phyloP scores from a whole-genome alignment of 306 rosid genomes.

The Pyrus communis region DNA sequence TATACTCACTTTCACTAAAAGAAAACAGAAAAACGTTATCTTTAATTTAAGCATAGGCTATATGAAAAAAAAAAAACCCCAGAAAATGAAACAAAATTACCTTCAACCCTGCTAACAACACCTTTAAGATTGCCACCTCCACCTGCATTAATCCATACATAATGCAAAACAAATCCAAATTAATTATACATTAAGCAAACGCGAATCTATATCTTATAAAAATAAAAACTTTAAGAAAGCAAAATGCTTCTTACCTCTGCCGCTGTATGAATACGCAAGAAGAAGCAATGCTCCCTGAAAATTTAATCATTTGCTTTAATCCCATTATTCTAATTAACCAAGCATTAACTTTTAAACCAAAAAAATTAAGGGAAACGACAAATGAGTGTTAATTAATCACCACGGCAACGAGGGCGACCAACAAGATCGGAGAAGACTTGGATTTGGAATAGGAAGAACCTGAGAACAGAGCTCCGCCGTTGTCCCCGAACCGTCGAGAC shows the following conservation, averaged over 20 bases:
- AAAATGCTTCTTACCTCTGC: constrained; percentile 25
- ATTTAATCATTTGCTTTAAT: neutral
- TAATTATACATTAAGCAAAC: neutral
- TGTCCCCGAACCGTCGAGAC: constrained; percentile 48
- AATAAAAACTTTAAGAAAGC: neutral
- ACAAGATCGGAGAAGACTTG: constrained; percentile 40
- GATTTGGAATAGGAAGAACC: constrained; percentile 31
- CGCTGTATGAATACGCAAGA: constrained; percentile 36
- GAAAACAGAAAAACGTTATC: neutral
- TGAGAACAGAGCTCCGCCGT: constrained; percentile 30
- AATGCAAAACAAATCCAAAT: neutral
- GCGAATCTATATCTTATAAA: neutral
- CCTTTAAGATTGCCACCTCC: constrained; percentile 31
- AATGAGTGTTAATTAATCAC: constrained; percentile 1
- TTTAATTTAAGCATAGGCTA: neutral
- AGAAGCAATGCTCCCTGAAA: constrained; percentile 45
- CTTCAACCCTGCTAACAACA: constrained; percentile 51
- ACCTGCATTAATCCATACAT: constrained; percentile 32
- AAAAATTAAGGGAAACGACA: neutral
- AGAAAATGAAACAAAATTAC: constrained; percentile 18
- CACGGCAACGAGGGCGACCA: constrained; percentile 33
- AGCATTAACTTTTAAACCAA: neutral
- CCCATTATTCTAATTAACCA: neutral
- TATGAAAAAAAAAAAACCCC: neutral
- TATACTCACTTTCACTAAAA: too few relatives aligned